phyloP scores from a whole-genome alignment of 2,329 filamentous ascomycete species.

The Fusarium palustre region DNA sequence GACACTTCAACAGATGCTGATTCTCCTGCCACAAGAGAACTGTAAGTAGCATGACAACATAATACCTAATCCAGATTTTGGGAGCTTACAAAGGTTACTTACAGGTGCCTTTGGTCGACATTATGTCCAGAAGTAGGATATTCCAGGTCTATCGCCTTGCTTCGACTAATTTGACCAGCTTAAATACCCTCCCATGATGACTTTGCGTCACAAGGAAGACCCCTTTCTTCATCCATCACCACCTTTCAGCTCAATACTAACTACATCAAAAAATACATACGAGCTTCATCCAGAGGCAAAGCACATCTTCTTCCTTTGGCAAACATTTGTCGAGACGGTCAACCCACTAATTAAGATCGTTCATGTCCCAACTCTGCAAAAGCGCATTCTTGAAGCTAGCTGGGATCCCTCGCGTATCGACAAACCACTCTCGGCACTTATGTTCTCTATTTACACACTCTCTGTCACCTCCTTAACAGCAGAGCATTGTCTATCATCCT shows the following conservation, averaged over 20 bases:
- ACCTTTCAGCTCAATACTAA: slow-evolving; percentile 15
- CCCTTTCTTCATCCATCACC: slow-evolving; percentile 22
- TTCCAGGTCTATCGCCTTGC: fast-evolving
- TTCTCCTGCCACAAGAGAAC: not conserved
- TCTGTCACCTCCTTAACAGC: slow-evolving; percentile 41
- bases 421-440: slow-evolving; percentile 37
- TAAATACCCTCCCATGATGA: slow-evolving; percentile 42
- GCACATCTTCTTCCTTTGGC: slow-evolving; percentile 49
- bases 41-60: not conserved
- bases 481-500: slow-evolving; percentile 23
- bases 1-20: not conserved
- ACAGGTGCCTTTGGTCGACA: slow-evolving; percentile 40
- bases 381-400: slow-evolving; percentile 47
- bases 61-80: fast-evolving
- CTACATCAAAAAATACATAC: not conserved
- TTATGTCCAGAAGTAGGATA: slow-evolving; percentile 30
- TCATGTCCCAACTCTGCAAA: slow-evolving; percentile 50
- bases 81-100: fast-evolving
- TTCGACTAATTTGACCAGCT: slow-evolving; percentile 28
- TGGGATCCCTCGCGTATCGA: slow-evolving; percentile 40
- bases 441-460: slow-evolving; percentile 49
- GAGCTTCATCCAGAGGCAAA: slow-evolving; percentile 49
- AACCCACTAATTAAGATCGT: slow-evolving; percentile 51
- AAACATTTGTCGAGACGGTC: slow-evolving; percentile 50
- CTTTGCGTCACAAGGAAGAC: slow-evolving; percentile 40